Percentiles rank a stretch among this genome's conserved stretches.
phyloP scores from a whole-genome alignment of 2,329 filamentous ascomycete genomes.

The Ilyonectria mors-panacis region DNA sequence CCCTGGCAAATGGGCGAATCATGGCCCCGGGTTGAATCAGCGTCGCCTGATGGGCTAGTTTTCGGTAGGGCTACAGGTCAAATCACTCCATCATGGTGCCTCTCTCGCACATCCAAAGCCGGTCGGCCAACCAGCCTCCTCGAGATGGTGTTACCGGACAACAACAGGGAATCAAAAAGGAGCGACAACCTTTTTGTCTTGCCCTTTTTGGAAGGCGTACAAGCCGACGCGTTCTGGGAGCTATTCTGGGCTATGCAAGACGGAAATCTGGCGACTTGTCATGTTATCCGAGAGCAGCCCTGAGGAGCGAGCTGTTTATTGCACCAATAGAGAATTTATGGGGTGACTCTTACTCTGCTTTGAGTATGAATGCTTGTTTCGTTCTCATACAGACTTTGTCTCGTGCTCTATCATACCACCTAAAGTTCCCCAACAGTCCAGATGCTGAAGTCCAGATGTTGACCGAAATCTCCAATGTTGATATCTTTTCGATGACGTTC shows the following conservation, averaged over 20 bases:
- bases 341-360: conserved; percentile 17
- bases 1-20: conserved; percentile 27
- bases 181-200: neutral
- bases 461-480: neutral
- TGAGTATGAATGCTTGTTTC: conserved; percentile 5
- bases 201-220: conserved; percentile 20
- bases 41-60: conserved; percentile 32
- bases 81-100: conserved; percentile 24
- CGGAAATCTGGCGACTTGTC: conserved; percentile 35
- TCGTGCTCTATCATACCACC: conserved; percentile 6
- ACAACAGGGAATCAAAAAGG: neutral
- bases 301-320: conserved; percentile 28
- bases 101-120: conserved; percentile 45
- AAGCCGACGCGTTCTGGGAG: conserved; percentile 2
- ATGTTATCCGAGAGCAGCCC: conserved; percentile 21
- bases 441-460: neutral
- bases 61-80: conserved; percentile 23
- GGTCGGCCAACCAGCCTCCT: conserved; percentile 31
- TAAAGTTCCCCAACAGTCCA: conserved; percentile 1
- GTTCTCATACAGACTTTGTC: conserved; percentile 5
- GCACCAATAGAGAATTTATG: conserved; percentile 17
- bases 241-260: conserved; percentile 22
- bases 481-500: neutral
- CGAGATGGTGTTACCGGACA: conserved; percentile 8
- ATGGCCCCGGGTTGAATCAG: conserved; percentile 26